Percentiles rank a stretch among this genome's conserved stretches.
These are phyloP conservation scores for Solanum chilense DNA, from an alignment of 257 asterid genomes.

Conservation along the genomic window DNA sequence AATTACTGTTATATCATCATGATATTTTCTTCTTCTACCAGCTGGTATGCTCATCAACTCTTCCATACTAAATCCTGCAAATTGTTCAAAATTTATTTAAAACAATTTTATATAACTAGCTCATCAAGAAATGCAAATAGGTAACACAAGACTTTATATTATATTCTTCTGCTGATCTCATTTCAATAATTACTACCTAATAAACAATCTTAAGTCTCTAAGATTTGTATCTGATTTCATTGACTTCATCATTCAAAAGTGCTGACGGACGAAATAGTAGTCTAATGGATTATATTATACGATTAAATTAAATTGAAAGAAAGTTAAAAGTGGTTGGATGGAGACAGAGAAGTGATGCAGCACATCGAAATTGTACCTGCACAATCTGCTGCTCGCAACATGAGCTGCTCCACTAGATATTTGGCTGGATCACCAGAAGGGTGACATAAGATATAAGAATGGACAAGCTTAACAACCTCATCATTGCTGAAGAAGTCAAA, in stretches of 20 bases:
- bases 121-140: background rate
- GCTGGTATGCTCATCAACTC: conserved; percentile 91
- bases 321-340: background rate
- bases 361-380: conserved; percentile 42
- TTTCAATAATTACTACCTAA: background rate
- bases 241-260: background rate
- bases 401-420: conserved; percentile 78
- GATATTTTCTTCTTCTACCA: conserved; percentile 85
- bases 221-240: background rate
- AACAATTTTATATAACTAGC: background rate
- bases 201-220: background rate
- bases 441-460: conserved; percentile 38
- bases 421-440: conserved; percentile 93
- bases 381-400: conserved; percentile 83
- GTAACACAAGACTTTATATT: background rate
- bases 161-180: background rate
- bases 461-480: conserved; percentile 68
- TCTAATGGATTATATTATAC: background rate
- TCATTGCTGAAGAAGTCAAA: conserved; percentile 90
- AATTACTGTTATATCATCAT: conserved; percentile 84
- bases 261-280: background rate
- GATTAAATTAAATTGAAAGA: background rate
- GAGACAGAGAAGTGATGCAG: background rate
- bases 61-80: conserved; percentile 74
- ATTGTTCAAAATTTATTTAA: background rate